Evolutionary conservation across 257 asterid species (phyloP), one percentile per base, ranked within the genome.

Genomic region (Solanum chiquidenum): DNA sequence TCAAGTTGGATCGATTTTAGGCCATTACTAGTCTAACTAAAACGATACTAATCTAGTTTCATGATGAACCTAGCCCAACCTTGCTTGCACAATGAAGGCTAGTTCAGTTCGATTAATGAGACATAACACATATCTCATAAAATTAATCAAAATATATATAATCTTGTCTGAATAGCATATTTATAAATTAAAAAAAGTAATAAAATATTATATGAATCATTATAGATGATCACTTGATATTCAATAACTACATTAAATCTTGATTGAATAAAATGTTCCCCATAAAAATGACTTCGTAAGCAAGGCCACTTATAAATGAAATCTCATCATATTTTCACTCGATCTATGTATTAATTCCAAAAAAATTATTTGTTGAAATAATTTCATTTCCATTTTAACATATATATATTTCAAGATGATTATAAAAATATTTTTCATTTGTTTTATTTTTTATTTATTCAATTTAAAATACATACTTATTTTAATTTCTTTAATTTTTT

Each of bases 21-120:
- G 10, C 3, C n/a, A 18, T 1, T 18, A 1, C 1, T 52, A 52
- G 4, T 52, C 62, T 3, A 55, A 55, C n/a, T 3, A 55, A 55
- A 9, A 55, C n/a, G 9, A 55, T 52, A 52, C 23, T 13, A 5
- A 6, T 6, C 1, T 52, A 2, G 58, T 55, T 55, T 55, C 25
- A 3, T 55, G 25, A 55, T 20, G 66, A 20, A 1, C 25, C n/a
- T 55, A 55, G 10, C 66, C 25, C 25, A 55, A 18, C 25, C 25
- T 55, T 55, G 25, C 9, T 0, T 0, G 0, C 11, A 0, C n/a
- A 18, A 20, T 20, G 25, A 18, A 2, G 66, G n/a, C 0, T 2
- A 3, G 25, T 55, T 55, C 66, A 18, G 1, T 55, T 55, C 4
- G 66, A 55, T 4, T 18, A 20, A 0, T 18, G 25, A 8, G 3